Base-by-base conservation (phyloP, 1,139 yeast genomes). In the Meyerozyma smithsonii region DNA sequence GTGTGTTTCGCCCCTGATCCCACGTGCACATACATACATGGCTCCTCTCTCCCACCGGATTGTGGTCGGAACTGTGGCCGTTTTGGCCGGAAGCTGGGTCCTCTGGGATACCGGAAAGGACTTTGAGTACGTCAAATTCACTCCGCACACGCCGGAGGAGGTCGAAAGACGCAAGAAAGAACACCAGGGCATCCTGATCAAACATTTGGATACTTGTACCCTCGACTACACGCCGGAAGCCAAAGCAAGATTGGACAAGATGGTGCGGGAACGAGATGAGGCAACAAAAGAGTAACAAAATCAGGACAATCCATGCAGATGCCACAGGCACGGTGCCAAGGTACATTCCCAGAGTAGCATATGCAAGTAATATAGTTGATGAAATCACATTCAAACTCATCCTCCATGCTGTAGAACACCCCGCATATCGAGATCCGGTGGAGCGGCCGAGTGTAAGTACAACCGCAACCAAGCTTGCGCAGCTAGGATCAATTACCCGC, bases 191-290 rank as follows among this genome's bases (percentile, higher is more conserved):
- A 40, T 66, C 32, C 38, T 50, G 17, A 59, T 70, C 51, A 61
- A 51, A 36, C 56, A 61, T n/a, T 47, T 59, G 39, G 73, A 69
- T 12, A 54, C 64, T 2, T 47, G 67, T 17, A 67, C 74, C 0
- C 58, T 70, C 47, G 70, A 69, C 26, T 69, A 66, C 42, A 70
- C 68, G 2, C 73, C 73, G 0, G 75, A 71, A 45, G 76, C 74
- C 4, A 66, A 68, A 46, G 64, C 60, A 41, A 48, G 68, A 36
- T 48, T 65, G 37, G 47, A 45, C 38, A 51, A 50, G 44, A 38
- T 56, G 26, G 42, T 59, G 8, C 59, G 17, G 18, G 44, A 54
- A 24, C 46, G 49, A 15, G 39, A 37, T 33, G 38, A 41, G 15
- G 10, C 11, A 25, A n/a, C 14, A 5, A n/a, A 25, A 5, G 30